Base-by-base conservation (phyloP, 2,329 filamentous ascomycete species). In the Neonectria sp. region DNA sequence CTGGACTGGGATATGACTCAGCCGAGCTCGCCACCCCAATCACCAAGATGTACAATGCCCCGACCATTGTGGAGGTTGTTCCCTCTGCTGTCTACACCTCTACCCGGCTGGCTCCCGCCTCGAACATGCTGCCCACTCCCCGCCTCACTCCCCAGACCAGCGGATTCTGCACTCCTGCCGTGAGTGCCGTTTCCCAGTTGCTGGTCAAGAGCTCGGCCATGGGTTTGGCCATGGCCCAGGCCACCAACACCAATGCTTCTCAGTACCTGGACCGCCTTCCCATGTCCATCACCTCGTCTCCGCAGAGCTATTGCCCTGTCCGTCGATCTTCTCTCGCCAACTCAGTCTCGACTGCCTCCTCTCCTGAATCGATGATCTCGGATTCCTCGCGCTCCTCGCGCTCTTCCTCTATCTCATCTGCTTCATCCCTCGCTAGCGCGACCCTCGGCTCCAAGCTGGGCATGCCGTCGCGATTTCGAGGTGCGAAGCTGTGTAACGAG, bases 351-450 rank as follows among this genome's bases (percentile, higher is more conserved):
- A 88, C 87, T 33, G 86, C 87, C 37, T 91, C 90, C 66, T 91
- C 90, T 31, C 90, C 90, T 69, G 89, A 91, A 76, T 91, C 90
- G 62, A 91, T 91, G 89, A 81, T 91, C 52, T 91, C 90, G 66
- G 90, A 91, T 76, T 83, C 84, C 64, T 91, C 87, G 65, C 86
- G 86, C 68, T 85, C 88, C 69, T 91, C 89, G 71, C 88, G 89
- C 78, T 90, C 88, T 59, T 91, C 89, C 77, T 91, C 89, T 21
- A 88, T 90, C 80, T 91, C 89, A 64, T 90, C 89, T 76, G 85
- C 87, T 74, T 90, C 88, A 72, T 89, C 87, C 66, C 81, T 88
- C 81, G 86, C 82, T 79, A 88, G 85, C 85, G 89, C 88, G 88
- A 89, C 79, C 81, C 83, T 82, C 87, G 86, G 81, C 79, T 86